Conservation (phyloP, 345 rosid genomes). For the Arabidopsis suecica region DNA sequence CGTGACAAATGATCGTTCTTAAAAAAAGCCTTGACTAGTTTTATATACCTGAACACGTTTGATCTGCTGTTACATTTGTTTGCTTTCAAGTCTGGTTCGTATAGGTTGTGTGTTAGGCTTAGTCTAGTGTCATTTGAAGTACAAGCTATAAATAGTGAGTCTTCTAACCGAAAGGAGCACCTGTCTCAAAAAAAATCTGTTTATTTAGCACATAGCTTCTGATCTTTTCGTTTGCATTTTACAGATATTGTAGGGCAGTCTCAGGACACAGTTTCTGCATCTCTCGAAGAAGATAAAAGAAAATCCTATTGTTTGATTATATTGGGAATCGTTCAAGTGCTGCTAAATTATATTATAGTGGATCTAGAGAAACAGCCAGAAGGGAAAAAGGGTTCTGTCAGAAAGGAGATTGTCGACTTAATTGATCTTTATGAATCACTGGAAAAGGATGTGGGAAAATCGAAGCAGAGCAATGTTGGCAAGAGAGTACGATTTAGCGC, state of each 20-base stretch:
- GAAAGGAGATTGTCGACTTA: conserved; percentile 63
- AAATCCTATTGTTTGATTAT: conserved; percentile 58
- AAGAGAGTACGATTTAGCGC: conserved; percentile 54
- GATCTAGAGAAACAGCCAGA: conserved; percentile 69
- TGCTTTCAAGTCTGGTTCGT: conserved; percentile 11
- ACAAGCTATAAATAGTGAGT: conserved; percentile 12
- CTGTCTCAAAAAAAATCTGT: not conserved
- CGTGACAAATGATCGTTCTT: conserved; percentile 21
- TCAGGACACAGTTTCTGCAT: conserved; percentile 53
- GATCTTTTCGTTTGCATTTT: conserved; percentile 41
- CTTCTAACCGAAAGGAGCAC: conserved; percentile 5
- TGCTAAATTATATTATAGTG: conserved; percentile 57
- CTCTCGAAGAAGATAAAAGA: conserved; percentile 61
- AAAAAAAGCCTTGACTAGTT: not conserved
- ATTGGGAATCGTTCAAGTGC: conserved; percentile 66
- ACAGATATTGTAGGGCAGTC: conserved; percentile 66
- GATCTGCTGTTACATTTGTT: conserved; percentile 1
- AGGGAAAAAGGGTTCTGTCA: conserved; percentile 54
- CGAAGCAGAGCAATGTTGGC: conserved; percentile 51
- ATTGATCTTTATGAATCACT: conserved; percentile 57
- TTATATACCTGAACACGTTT: conserved; percentile 3
- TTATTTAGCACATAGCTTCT: conserved; percentile 20
- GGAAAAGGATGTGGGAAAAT: conserved; percentile 50
- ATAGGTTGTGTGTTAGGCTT: conserved; percentile 15
- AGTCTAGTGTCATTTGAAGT: conserved; percentile 19